Evolutionary conservation across 306 rosid genomes (phyloP), one percentile per base, ranked within the genome.

Genomic region (Arachis stenosperma): DNA sequence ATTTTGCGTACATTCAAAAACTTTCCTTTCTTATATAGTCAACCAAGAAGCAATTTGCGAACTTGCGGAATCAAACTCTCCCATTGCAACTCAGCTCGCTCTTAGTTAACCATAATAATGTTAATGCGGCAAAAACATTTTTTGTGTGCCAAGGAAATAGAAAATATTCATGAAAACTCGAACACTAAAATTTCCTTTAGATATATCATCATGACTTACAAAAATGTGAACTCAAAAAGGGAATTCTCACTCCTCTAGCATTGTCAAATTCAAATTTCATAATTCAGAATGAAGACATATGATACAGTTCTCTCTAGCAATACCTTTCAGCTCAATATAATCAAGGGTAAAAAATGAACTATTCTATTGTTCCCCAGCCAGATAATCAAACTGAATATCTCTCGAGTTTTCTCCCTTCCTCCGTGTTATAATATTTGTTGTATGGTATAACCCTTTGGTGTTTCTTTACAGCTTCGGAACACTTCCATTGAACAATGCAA

Each of bases 381-480:
- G 60, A 62, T 39, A 69, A 41, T 33, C 52, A 11, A 47, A 61
- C 66, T 39, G 13, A 63, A 66, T 46, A 46, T 65, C 56, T 65
- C 57, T 13, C 48, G 74, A 54, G 37, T 57, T 50, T 15, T 27
- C 74, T 15, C 15, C 74, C 70, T 59, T 9, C 71, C 42, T 22
- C 57, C 55, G 47, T 59, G 27, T 22, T 22, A 22, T 22, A 22
- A 22, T 67, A 70, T 29, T 63, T 70, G 65, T 36, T 39, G 69
- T 70, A 76, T 77, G 63, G 8, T 37, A 54, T 33, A 33, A 33
- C 37, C 44, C 73, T 63, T 69, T 68, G 22, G 41, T 53, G 56
- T 68, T 73, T 85, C 92, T 85, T 69, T 81, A 82, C 84, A 82
- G 79, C 62, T 81, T 74, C 76, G 69, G 65, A 79, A 61, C 51